Conservation (phyloP, 805 yeast genomes). For the Yarrowia deformans region DNA sequence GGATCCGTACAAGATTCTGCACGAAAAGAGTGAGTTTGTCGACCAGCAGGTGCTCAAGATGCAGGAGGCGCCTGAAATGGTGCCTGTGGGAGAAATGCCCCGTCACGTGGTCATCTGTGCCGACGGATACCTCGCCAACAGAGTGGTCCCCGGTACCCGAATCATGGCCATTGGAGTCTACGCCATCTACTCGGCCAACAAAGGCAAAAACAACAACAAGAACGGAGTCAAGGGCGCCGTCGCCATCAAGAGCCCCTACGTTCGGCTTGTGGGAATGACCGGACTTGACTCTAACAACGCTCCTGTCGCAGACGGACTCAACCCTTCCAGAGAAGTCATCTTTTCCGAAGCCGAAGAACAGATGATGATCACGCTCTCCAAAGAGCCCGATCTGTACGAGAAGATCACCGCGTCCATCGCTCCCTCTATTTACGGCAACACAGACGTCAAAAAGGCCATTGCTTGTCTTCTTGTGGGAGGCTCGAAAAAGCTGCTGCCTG, state of each 20-base stretch:
- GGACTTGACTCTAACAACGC: constrained; percentile 49
- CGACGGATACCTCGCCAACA: constrained; percentile 88
- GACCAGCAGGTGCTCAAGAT: constrained; percentile 94
- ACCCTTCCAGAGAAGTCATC: constrained; percentile 59
- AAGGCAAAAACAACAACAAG: constrained; percentile 52
- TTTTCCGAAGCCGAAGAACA: constrained; percentile 95
- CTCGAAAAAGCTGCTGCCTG: constrained; percentile 88
- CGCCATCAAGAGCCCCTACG: constrained; percentile 91
- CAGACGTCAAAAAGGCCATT: constrained; percentile 91
- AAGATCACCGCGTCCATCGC: constrained; percentile 89
- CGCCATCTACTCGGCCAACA: constrained; percentile 82
- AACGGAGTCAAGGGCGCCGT: constrained; percentile 57
- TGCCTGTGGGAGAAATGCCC: constrained; percentile 99
- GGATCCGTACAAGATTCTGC: constrained; percentile 92
- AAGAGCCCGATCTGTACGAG: constrained; percentile 85
- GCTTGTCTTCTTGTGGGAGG: constrained; percentile 95
- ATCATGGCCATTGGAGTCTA: constrained; percentile 92
- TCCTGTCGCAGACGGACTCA: constrained; percentile 23
- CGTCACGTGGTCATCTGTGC: constrained; percentile 86
- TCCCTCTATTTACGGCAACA: constrained; percentile 94
- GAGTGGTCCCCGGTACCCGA: constrained; percentile 92
- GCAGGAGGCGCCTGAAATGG: constrained; percentile 98
- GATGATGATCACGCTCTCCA: constrained; percentile 78
- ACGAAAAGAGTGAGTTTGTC: constrained; percentile 90
- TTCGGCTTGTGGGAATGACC: constrained; percentile 84